Percentiles rank a stretch among this genome's conserved stretches.
phyloP scores from a whole-genome alignment of 805 yeast species.

The Saccharomycopsis fermentans region DNA sequence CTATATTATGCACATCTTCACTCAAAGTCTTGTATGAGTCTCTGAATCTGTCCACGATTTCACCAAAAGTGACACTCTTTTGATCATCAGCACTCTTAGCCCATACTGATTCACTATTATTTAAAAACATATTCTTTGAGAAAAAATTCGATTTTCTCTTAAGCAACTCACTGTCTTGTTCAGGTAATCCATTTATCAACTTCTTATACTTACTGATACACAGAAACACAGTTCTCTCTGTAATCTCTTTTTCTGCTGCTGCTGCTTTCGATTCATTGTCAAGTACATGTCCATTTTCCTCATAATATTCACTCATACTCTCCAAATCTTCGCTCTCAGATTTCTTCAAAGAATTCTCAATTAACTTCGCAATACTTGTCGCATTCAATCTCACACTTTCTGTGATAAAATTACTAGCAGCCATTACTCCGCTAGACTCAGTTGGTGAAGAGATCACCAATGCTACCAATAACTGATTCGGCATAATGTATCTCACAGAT shows the following conservation, averaged over 20 bases:
- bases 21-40: not conserved
- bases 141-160: not conserved
- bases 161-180: not conserved
- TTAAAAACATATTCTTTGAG: constrained; percentile 1
- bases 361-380: constrained; percentile 46
- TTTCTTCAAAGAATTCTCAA: constrained; percentile 31
- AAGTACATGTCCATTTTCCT: constrained; percentile 8
- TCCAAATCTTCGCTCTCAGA: constrained; percentile 15
- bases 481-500: constrained; percentile 72
- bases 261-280: constrained; percentile 9
- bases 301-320: constrained; percentile 3
- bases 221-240: constrained; percentile 8
- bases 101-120: not conserved
- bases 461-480: constrained; percentile 63
- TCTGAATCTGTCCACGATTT: not conserved
- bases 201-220: constrained; percentile 12
- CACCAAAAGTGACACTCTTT: not conserved
- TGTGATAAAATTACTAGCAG: constrained; percentile 35
- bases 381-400: constrained; percentile 51
- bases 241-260: not conserved
- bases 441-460: constrained; percentile 51
- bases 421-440: constrained; percentile 44
- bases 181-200: not conserved
- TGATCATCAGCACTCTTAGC: not conserved
- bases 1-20: constrained; percentile 1